Evolutionary conservation across 768 basidiomycete species (phyloP), one percentile per base, ranked within the genome.

Genomic region (Mycena belliarum): DNA sequence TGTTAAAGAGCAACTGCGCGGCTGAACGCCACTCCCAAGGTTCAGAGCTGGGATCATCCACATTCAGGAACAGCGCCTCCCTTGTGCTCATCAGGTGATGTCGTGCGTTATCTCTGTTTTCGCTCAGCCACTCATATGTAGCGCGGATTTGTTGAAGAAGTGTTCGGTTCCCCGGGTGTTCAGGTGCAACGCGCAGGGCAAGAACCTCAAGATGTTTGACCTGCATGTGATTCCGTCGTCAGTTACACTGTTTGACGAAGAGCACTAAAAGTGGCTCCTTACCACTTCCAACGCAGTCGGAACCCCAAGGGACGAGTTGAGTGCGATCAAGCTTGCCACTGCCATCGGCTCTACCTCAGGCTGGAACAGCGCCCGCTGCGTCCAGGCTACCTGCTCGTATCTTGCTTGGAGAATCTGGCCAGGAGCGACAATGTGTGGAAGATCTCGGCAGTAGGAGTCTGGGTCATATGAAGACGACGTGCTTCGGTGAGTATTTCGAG

Each of bases 111-210:
- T 66, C 62, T 3, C 52, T 55, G 35, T 69, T 67, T 14, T 71
- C 60, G 37, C 74, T 66, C 14, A 84, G 71, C 71, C 78, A 82
- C 10, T 64, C 37, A 64, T 82, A 82, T 9, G 81, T 81, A 26
- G 69, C 65, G 37, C 66, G 65, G 24, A 82, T 61, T 54, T 82
- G 79, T 3, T 64, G 52, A 3, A 78, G 56, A 8, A 83, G 56
- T 8, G 64, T 64, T 10, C 40, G 47, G 45, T 74, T 63, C 9
- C 51, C 18, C 16, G 70, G 58, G 61, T 68, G 61, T 28, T 65
- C 41, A 9, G n/a, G 44, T 6, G 73, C 69, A 14, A 76, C 67
- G 18, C 68, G 51, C 0, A 61, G 59, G 0, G 71, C 70, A 2
- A 82, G 66, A 15, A 67, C 68, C n/a, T 47, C 55, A 3, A 82